Evolutionary conservation across 257 asterid genomes (phyloP).

Genomic region (Nyctanthes arbortristis): DNA sequence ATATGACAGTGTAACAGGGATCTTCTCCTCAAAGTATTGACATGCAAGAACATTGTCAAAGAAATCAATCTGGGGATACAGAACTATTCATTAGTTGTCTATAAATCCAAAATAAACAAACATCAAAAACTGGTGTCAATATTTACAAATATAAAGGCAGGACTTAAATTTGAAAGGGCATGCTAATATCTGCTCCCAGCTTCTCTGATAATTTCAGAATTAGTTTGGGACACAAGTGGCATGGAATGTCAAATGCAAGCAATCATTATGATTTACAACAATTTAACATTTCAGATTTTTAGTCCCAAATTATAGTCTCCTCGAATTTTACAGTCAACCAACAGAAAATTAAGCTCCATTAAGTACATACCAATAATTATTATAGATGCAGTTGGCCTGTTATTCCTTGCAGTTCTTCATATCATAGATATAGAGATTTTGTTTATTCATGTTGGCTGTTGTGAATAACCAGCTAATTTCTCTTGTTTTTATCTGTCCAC

Average conservation of each 20-base stretch:
- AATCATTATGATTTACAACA: background rate
- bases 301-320: background rate
- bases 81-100: constrained; percentile 4
- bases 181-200: background rate
- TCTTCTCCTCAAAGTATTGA: constrained; percentile 67
- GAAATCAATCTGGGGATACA: constrained; percentile 50
- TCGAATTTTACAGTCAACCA: background rate
- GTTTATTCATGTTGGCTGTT: background rate
- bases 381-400: background rate
- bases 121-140: background rate
- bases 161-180: background rate
- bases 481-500: background rate
- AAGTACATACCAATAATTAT: background rate
- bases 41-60: constrained; percentile 64
- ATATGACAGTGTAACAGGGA: constrained; percentile 77
- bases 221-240: background rate
- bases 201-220: background rate
- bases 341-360: background rate
- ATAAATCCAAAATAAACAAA: background rate
- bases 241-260: background rate
- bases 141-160: background rate
- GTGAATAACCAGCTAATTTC: background rate
- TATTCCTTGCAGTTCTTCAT: background rate
- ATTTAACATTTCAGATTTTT: background rate
- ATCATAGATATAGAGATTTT: background rate